Evolutionary conservation across 2,329 filamentous ascomycete species (phyloP).

Genomic region (Aureobasidium melanogenum): DNA sequence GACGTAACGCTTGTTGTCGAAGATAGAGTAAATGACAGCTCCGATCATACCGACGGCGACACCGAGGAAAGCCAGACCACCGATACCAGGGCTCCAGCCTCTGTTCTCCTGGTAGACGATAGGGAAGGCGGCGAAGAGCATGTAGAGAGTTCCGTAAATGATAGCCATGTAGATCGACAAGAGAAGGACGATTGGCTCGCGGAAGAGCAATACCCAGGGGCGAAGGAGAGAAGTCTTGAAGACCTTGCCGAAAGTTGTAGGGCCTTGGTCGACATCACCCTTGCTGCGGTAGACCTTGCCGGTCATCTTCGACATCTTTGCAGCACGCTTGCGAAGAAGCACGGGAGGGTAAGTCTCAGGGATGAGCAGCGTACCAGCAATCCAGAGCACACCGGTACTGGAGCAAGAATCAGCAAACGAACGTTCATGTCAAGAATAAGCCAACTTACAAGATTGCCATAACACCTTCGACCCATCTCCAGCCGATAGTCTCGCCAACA

Average conservation of each 20-base stretch:
- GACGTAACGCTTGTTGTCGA: conserved; percentile 45
- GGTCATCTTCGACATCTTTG: conserved; percentile 41
- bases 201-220: conserved; percentile 61
- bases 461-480: conserved; percentile 60
- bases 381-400: conserved; percentile 49
- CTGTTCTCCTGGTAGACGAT: conserved; percentile 55
- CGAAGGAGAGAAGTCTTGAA: conserved; percentile 52
- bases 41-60: conserved; percentile 57
- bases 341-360: conserved; percentile 54
- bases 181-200: conserved; percentile 59
- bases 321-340: conserved; percentile 45
- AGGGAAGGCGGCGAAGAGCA: conserved; percentile 41
- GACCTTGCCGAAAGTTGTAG: conserved; percentile 27
- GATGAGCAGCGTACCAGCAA: conserved; percentile 42
- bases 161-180: conserved; percentile 59
- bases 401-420: background rate
- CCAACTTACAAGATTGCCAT: conserved; percentile 45
- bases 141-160: conserved; percentile 42
- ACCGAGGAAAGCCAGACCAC: conserved; percentile 59
- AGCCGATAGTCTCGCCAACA: conserved; percentile 52
- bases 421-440: too few relatives aligned
- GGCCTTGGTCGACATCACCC: conserved; percentile 31
- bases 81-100: conserved; percentile 51
- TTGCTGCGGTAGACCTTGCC: conserved; percentile 49
- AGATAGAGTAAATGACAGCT: conserved; percentile 48